phyloP scores from a whole-genome alignment of 139 green algal species.

The Gonium pectorale region DNA sequence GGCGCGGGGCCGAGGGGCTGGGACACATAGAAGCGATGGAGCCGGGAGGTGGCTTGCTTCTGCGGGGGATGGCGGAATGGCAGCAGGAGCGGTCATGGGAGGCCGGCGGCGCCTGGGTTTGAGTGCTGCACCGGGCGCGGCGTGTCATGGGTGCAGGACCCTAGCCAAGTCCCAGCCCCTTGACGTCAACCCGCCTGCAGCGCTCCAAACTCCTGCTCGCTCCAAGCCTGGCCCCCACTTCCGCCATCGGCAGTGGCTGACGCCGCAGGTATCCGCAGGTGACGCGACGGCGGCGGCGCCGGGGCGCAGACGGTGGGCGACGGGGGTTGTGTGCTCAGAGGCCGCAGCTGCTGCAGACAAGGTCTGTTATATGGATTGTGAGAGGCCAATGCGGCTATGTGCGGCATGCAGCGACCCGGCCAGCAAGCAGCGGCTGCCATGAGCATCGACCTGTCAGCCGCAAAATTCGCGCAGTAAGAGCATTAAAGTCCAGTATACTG shows the following conservation, averaged over 20 bases:
- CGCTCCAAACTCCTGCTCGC: conserved; percentile 6
- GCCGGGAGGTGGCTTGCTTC: conserved; percentile 31
- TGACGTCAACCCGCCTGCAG: background rate
- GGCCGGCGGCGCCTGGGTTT: background rate
- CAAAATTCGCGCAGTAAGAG: too few relatives aligned
- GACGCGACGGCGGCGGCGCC: background rate
- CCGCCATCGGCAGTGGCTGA: background rate
- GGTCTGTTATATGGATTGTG: background rate
- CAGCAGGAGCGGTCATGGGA: background rate
- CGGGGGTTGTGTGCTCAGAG: background rate
- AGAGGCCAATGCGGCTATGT: background rate
- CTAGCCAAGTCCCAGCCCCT: background rate
- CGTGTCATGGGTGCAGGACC: background rate
- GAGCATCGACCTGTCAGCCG: too few relatives aligned
- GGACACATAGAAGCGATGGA: conserved; percentile 66
- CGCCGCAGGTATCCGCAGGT: background rate
- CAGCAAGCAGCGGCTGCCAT: background rate
- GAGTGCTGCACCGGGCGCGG: background rate
- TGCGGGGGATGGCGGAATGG: background rate
- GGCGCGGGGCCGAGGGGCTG: conserved; percentile 13
- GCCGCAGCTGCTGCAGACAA: background rate
- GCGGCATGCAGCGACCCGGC: background rate
- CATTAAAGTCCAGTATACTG: too few relatives aligned
- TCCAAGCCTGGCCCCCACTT: background rate
- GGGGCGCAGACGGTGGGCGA: background rate